phyloP scores from a whole-genome alignment of 2,329 filamentous ascomycete species.

The Cladosporium halotolerans region DNA sequence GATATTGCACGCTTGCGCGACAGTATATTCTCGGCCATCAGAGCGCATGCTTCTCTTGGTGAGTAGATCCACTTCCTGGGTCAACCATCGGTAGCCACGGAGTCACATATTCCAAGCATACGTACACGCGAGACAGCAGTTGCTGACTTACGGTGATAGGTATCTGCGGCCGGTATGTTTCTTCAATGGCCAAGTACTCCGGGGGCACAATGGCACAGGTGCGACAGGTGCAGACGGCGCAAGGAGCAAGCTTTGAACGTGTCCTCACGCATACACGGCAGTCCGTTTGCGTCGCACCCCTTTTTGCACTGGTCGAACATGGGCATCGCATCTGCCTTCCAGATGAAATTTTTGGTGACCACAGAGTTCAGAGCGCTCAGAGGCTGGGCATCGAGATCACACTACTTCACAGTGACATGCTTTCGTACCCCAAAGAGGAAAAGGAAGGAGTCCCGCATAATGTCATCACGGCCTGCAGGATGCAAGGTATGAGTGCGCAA shows the following conservation, averaged over 20 bases:
- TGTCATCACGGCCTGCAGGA: background rate
- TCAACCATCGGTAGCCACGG: background rate
- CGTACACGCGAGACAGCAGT: no score
- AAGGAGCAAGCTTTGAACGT: background rate
- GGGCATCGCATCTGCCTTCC: background rate
- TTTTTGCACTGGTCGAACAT: slow-evolving; percentile 2
- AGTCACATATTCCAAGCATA: background rate
- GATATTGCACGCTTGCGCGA: background rate
- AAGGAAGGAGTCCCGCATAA: slow-evolving; percentile 1
- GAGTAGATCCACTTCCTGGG: background rate
- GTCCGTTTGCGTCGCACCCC: background rate
- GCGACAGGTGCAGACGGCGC: background rate
- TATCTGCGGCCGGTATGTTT: no score
- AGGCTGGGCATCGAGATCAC: background rate
- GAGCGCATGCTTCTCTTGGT: background rate
- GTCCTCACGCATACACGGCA: background rate
- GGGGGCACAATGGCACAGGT: background rate
- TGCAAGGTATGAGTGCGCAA: no score
- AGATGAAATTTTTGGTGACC: background rate
- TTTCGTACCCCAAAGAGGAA: slow-evolving; percentile 1
- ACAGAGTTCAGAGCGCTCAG: background rate
- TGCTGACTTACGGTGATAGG: no score
- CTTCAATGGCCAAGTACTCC: background rate
- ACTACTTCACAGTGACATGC: background rate
- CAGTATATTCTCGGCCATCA: background rate